Conservation (phyloP, 768 basidiomycete species). For the Leccinum subtestaceum region DNA sequence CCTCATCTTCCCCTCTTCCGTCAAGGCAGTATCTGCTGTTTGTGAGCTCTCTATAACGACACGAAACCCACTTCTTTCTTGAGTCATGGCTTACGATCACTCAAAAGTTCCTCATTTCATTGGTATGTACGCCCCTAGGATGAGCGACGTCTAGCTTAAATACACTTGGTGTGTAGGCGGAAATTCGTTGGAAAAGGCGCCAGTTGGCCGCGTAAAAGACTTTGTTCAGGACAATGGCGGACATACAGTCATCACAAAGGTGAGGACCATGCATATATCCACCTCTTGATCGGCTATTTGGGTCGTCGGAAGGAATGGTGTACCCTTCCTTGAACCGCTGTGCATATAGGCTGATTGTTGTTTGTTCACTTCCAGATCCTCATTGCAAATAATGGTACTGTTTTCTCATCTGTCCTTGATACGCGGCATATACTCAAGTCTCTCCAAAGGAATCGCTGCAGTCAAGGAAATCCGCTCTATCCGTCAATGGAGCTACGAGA, state of each 20-base stretch:
- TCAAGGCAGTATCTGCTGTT: constrained; percentile 8
- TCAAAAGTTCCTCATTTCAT: constrained; percentile 63
- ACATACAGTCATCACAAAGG: constrained; percentile 98
- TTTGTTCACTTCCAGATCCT: constrained; percentile 60
- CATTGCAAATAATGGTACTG: constrained; percentile 93
- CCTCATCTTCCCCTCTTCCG: constrained; percentile 14
- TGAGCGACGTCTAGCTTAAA: constrained; percentile 10
- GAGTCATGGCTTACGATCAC: constrained; percentile 46
- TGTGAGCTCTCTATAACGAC: constrained; percentile 4
- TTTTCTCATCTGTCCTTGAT: neutral
- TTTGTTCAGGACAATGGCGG: constrained; percentile 91
- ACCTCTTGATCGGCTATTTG: constrained; percentile 7
- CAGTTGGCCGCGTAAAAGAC: constrained; percentile 76
- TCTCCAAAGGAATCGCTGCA: constrained; percentile 83
- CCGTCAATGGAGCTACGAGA: constrained; percentile 99
- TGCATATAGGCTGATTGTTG: constrained; percentile 7
- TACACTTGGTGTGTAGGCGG: constrained; percentile 59
- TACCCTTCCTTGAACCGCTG: neutral
- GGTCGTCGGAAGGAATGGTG: neutral
- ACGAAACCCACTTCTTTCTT: constrained; percentile 6
- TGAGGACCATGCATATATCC: constrained; percentile 36
- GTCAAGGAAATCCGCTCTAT: constrained; percentile 99
- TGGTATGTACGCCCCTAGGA: constrained; percentile 36
- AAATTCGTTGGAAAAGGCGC: constrained; percentile 84
- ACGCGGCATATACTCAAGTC: constrained; percentile 23